A percentile compares a stretch with the other conserved stretches of the same genome.
phyloP scores from a whole-genome alignment of 768 basidiomycete genomes.

The Lepiota brunneoincarnata region DNA sequence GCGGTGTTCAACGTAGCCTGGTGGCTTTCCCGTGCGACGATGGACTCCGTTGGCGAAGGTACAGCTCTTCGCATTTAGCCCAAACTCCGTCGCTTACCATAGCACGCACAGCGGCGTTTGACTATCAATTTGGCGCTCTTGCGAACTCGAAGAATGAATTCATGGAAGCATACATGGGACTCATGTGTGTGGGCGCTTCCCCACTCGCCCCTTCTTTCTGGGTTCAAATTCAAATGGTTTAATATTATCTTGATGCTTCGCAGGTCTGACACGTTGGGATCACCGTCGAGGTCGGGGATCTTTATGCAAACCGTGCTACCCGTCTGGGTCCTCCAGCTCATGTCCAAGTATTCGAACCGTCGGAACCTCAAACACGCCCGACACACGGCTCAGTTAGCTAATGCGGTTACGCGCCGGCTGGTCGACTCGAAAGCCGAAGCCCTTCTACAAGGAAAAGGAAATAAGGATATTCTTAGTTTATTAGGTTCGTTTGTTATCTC shows the following conservation, averaged over 20 bases:
- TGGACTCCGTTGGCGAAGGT: slow-evolving; percentile 54
- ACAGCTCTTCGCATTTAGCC: not conserved
- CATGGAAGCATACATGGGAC: slow-evolving; percentile 50
- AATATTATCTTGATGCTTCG: not conserved
- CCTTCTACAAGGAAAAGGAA: slow-evolving; percentile 44
- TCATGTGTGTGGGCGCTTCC: slow-evolving; percentile 31
- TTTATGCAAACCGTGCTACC: slow-evolving; percentile 51
- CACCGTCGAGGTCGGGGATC: slow-evolving; percentile 42
- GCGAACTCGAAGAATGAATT: slow-evolving; percentile 48
- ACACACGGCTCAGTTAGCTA: slow-evolving; percentile 40
- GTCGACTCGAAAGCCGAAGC: slow-evolving; percentile 47
- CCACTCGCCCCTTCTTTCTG: not conserved
- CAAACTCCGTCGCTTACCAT: not conserved
- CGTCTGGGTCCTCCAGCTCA: slow-evolving; percentile 39
- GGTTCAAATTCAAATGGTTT: not conserved
- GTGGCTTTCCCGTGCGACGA: slow-evolving; percentile 48
- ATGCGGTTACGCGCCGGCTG: slow-evolving; percentile 43
- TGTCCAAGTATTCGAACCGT: slow-evolving; percentile 44
- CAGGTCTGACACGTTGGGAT: slow-evolving; percentile 49
- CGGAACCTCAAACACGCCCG: slow-evolving; percentile 45
- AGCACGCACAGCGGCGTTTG: slow-evolving; percentile 40
- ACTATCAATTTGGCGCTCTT: slow-evolving; percentile 56
- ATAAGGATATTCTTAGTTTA: slow-evolving; percentile 55
- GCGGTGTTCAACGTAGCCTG: slow-evolving; percentile 45
- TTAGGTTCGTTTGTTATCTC: slow-evolving; percentile 36